Evolutionary conservation across 2,329 filamentous ascomycete genomes (phyloP).

Genomic region (Trichophyton mentagrophytes): DNA sequence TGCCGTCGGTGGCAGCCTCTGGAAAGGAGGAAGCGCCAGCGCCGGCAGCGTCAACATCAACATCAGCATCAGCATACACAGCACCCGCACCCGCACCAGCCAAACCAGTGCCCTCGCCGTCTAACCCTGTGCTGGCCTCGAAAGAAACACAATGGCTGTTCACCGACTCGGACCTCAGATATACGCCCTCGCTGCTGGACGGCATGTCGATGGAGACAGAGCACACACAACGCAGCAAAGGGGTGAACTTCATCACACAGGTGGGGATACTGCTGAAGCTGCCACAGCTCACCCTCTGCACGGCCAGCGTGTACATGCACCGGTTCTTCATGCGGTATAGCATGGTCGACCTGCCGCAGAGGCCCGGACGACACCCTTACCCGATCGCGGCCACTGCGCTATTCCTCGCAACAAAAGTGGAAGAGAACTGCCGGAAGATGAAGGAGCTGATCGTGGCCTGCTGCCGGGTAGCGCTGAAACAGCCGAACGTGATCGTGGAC

Average conservation of each 20-base stretch:
- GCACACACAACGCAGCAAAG: constrained; percentile 69
- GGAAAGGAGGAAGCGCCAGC: not conserved
- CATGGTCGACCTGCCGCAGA: constrained; percentile 58
- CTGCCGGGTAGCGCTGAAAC: constrained; percentile 89
- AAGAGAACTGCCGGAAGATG: constrained; percentile 93
- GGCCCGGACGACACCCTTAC: constrained; percentile 72
- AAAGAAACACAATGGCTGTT: constrained; percentile 76
- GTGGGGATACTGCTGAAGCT: constrained; percentile 85
- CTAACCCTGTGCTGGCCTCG: constrained; percentile 40
- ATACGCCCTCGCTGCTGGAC: constrained; percentile 72
- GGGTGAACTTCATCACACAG: constrained; percentile 92
- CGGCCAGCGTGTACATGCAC: constrained; percentile 89
- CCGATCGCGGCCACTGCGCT: constrained; percentile 83
- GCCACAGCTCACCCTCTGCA: constrained; percentile 81
- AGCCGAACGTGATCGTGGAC: constrained; percentile 76
- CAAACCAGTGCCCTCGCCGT: constrained; percentile 16
- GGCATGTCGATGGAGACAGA: constrained; percentile 68
- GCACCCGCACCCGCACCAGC: not conserved
- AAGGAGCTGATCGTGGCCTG: constrained; percentile 89
- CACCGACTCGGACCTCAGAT: constrained; percentile 65
- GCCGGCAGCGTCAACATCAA: not conserved
- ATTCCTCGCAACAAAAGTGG: constrained; percentile 92
- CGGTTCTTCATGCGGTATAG: constrained; percentile 87
- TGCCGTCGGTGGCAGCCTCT: not conserved
- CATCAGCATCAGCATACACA: constrained; percentile 17